Base-by-base conservation (phyloP, 2,329 filamentous ascomycete species). In the Calonectria pteridis region DNA sequence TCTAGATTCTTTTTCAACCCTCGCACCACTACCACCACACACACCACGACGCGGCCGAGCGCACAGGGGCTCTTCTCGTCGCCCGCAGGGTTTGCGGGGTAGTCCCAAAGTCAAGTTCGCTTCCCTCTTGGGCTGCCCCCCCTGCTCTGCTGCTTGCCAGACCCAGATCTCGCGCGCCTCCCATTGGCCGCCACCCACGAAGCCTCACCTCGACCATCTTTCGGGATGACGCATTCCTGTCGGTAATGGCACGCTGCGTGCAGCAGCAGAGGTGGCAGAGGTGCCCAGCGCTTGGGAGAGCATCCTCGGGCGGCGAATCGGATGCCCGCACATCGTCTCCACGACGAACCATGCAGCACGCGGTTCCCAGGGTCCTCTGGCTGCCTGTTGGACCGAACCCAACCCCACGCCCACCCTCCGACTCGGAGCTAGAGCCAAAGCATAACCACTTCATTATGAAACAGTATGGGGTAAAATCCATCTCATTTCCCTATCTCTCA, bases 191-290 rank as follows among this genome's bases (percentile, higher is more conserved):
- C 50, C 69, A 63, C 26, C 62, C 53, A 33, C 65, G 50, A 71
- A 71, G 71, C 74, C 74, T 75, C 74, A 65, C 63, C 75, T 75
- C 69, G 73, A 73, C 66, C 58, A 62, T 68, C 70, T 63, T 37
- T 69, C 78, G 78, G 78, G 78, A 80, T 80, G 78, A 80, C 78
- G 78, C 78, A 80, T 79, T 75, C 59, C 77, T 80, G 78, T 76
- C 78, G 78, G 78, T 80, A 80, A 79, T 78, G 68, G 69, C 49
- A 62, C 65, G 33, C 72, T 26, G 59, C 55, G 58, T 71, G 65
- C 67, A 67, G 71, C 67, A 73, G 53, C 62, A 51, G 62, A 31
- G 43, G 43, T 46, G 43, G 20, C 43, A 64, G 58, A 67, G 63
- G 28, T 18, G 14, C 20, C 49, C 65, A 69, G 67, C 67, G 63